Conservation (phyloP, 306 rosid species). For the Ziziphus jujuba region DNA sequence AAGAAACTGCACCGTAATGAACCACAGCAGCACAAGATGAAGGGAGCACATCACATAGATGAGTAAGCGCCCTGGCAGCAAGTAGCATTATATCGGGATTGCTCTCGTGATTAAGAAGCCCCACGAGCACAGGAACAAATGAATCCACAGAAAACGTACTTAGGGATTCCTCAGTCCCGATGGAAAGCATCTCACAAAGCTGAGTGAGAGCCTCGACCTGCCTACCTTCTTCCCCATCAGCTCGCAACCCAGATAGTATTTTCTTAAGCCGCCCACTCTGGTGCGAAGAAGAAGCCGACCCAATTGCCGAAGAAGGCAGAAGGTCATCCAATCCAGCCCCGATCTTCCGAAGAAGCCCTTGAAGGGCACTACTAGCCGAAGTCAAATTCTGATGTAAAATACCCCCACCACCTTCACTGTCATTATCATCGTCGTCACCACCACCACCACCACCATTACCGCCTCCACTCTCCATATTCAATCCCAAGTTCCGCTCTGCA, state of each 20-base stretch:
- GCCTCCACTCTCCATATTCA: constrained; percentile 65
- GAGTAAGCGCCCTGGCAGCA: constrained; percentile 95
- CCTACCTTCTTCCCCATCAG: constrained; percentile 91
- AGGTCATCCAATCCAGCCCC: constrained; percentile 98
- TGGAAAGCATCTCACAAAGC: constrained; percentile 93
- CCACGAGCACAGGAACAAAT: constrained; percentile 92
- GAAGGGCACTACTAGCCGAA: constrained; percentile 95
- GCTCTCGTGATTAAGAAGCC: constrained; percentile 91
- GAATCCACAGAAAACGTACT: constrained; percentile 94
- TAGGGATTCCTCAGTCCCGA: constrained; percentile 94
- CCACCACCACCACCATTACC: too few relatives aligned
- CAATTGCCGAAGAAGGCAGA: constrained; percentile 78
- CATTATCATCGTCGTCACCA: constrained; percentile 78
- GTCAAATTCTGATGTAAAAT: constrained; percentile 78
- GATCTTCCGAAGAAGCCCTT: constrained; percentile 86
- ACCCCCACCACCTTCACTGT: constrained; percentile 84
- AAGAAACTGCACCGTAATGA: constrained; percentile 93
- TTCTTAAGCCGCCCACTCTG: constrained; percentile 94
- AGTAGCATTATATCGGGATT: constrained; percentile 99
- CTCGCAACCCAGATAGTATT: constrained; percentile 77
- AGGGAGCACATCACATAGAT: constrained; percentile 91
- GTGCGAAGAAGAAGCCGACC: constrained; percentile 72
- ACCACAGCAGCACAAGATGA: constrained; percentile 98
- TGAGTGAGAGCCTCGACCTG: constrained; percentile 98
- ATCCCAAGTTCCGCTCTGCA: constrained; percentile 50